phyloP scores from a whole-genome alignment of 2,329 filamentous ascomycete genomes.

The Dothistroma septosporum region DNA sequence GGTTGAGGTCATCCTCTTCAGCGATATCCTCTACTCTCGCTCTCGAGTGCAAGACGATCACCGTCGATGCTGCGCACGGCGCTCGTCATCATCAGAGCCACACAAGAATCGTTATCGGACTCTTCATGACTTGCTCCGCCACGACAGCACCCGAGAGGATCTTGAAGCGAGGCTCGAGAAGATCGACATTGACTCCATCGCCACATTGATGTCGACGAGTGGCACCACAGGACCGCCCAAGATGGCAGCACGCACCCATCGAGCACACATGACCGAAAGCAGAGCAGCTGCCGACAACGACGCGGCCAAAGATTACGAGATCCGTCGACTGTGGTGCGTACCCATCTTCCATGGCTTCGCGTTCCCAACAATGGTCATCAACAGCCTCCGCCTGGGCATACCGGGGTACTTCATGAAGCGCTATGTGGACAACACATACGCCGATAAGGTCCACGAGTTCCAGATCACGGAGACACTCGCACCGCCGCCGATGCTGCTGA shows the following conservation, averaged over 20 bases:
- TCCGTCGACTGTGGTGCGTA: slow-evolving; percentile 46
- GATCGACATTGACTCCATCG: slow-evolving; percentile 35
- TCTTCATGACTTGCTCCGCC: slow-evolving; percentile 16
- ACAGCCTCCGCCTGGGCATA: slow-evolving; percentile 45
- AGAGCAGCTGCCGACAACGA: slow-evolving; percentile 31
- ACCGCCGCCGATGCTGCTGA: slow-evolving; percentile 43
- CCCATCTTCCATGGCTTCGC: slow-evolving; percentile 55
- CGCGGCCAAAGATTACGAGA: slow-evolving; percentile 32
- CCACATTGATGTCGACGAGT: slow-evolving; percentile 40
- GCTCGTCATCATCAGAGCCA: neutral
- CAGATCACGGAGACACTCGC: slow-evolving; percentile 48
- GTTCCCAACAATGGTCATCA: slow-evolving; percentile 45
- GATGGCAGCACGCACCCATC: slow-evolving; percentile 38
- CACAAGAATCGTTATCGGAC: slow-evolving; percentile 1
- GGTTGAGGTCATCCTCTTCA: slow-evolving; percentile 30
- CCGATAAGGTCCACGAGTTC: slow-evolving; percentile 38
- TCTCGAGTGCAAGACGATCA: neutral
- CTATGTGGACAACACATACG: slow-evolving; percentile 40
- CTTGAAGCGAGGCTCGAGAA: slow-evolving; percentile 9
- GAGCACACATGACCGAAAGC: slow-evolving; percentile 45
- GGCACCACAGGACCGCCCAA: slow-evolving; percentile 41
- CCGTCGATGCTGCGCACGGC: slow-evolving; percentile 1
- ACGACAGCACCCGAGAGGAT: neutral
- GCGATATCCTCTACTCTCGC: slow-evolving; percentile 23
- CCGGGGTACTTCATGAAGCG: slow-evolving; percentile 47